Percentiles rank a stretch among this genome's conserved stretches.
Conservation (phyloP, 768 basidiomycete species). For the Suillus brevipes region DNA sequence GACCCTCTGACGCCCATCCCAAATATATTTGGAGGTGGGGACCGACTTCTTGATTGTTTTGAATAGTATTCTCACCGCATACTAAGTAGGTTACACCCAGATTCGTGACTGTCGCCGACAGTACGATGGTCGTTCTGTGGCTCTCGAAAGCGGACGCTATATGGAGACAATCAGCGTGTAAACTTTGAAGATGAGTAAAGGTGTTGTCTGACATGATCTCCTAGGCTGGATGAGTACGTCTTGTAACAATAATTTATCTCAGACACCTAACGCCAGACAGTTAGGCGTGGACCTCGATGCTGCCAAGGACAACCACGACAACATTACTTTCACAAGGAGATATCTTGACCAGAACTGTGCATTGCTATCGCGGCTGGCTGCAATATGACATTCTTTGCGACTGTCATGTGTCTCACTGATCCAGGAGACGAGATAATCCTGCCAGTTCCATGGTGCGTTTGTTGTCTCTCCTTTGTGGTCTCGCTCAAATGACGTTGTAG, state of each 20-base stretch:
- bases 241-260: neutral
- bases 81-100: slow-evolving; percentile 65
- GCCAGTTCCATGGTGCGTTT: slow-evolving; percentile 63
- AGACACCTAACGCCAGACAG: neutral
- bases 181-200: neutral
- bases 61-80: neutral
- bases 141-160: slow-evolving; percentile 82
- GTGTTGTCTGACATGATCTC: neutral
- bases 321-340: slow-evolving; percentile 64
- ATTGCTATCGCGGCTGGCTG: slow-evolving; percentile 71
- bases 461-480: neutral
- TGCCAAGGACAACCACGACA: slow-evolving; percentile 36
- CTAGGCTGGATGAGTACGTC: slow-evolving; percentile 63
- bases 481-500: slow-evolving; percentile 31
- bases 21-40: slow-evolving; percentile 73
- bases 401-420: slow-evolving; percentile 64
- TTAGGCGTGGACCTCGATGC: slow-evolving; percentile 51
- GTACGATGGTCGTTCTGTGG: slow-evolving; percentile 71
- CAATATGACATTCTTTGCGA: slow-evolving; percentile 68
- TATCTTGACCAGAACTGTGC: slow-evolving; percentile 80
- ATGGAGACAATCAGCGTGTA: slow-evolving; percentile 85
- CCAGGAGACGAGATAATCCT: slow-evolving; percentile 71
- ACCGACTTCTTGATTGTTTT: neutral
- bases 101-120: slow-evolving; percentile 77
- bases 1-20: slow-evolving; percentile 76